Base-by-base conservation (phyloP, 768 basidiomycete genomes). In the Aureoboletus auriporus region DNA sequence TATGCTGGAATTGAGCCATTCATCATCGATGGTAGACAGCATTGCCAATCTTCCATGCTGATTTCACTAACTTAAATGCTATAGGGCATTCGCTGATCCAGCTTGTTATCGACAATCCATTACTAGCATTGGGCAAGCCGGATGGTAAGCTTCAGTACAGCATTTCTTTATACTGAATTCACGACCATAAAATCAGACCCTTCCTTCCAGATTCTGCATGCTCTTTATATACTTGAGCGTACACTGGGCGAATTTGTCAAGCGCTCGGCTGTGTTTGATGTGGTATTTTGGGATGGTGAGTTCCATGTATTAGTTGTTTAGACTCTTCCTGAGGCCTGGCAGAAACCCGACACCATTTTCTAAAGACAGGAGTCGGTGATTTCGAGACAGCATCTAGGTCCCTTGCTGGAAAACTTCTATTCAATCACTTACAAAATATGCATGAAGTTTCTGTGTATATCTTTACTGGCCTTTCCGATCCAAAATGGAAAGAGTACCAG, bases 1-100 rank as follows among this genome's bases (percentile, higher is more conserved):
- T 86, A 84, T 60, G 84, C 80, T 17, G 85, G 85, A 1, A 74
- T 60, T 31, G 85, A 87, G 58, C 72, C 73, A 13, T 87, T 87
- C 57, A 56, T 85, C 35, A 69, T 87, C 49, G 83, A 86, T 61
- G 84, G 84, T 79, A 60, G 14, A 26, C 33, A 59, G 53, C 36
- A 1, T 45, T 29, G 16, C 31, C 38, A 16, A 17, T 23, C n/a
- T 35, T 26, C 23, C 11, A 37, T 33, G 2, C 14, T 44, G 38
- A 10, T 39, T 39, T 42, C 12, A 16, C 40, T 60, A 6, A 52
- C 48, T 31, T 31, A 20, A 28, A 34, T 17, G 9, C 38, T 23
- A 11, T 30, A 84, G 83, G 84, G 2, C 79, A 87, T 62, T 77
- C 86, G 1, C 61, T 87, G 16, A 50, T 85, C 10, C 77, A 84